phyloP scores from a whole-genome alignment of 176 grass and related monocot genomes.

The Oryza longistaminata region DNA sequence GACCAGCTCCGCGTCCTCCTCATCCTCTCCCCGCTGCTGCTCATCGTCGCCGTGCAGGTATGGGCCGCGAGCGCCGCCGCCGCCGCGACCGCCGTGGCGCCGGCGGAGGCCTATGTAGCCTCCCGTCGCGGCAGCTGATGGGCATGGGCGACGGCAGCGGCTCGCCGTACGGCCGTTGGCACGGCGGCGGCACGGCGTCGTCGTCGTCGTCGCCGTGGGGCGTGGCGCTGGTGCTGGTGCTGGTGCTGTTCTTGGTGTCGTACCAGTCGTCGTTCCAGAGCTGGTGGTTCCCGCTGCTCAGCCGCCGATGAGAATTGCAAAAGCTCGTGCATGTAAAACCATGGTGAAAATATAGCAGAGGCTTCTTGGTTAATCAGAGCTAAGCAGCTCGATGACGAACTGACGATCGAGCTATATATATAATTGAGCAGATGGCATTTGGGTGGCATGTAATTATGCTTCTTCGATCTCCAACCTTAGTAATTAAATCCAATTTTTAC shows the following conservation, averaged over 20 bases:
- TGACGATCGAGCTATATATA: not conserved
- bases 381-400: too few species aligned
- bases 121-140: slow-evolving; percentile 39
- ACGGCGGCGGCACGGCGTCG: slow-evolving; percentile 23
- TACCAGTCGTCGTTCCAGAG: slow-evolving; percentile 74
- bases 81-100: slow-evolving; percentile 27
- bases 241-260: slow-evolving; percentile 73
- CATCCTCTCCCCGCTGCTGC: slow-evolving; percentile 66
- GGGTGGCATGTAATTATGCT: not conserved
- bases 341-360: not conserved
- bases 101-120: slow-evolving; percentile 3
- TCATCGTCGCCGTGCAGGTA: slow-evolving; percentile 67
- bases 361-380: not conserved
- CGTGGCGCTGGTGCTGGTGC: slow-evolving; percentile 64
- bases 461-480: not conserved
- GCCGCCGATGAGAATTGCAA: slow-evolving; percentile 31
- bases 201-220: slow-evolving; percentile 72
- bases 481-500: too few species aligned
- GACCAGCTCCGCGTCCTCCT: slow-evolving; percentile 50
- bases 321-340: not conserved
- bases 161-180: slow-evolving; percentile 11
- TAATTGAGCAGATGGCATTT: not conserved
- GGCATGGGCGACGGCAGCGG: not conserved
- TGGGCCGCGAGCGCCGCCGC: slow-evolving; percentile 38
- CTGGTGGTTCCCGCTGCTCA: slow-evolving; percentile 58